These are phyloP conservation scores for Paralagenidium karlingii DNA, from an alignment of 352 stramenopile genomes.

Conservation along the genomic window DNA sequence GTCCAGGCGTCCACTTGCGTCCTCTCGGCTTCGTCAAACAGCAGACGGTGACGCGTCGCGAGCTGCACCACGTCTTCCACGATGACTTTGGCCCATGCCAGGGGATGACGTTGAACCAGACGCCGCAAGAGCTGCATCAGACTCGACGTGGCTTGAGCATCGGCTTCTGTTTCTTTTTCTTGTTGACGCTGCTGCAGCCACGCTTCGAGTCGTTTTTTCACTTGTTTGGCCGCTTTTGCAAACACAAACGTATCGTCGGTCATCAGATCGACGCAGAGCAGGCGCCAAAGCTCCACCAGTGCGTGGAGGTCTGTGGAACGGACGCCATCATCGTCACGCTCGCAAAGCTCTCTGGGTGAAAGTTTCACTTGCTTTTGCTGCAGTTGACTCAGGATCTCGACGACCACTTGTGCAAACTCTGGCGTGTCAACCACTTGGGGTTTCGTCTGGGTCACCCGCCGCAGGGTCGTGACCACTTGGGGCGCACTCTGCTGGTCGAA, in stretches of 20 bases:
- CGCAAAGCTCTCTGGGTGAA: no score
- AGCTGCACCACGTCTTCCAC: conserved; percentile 42
- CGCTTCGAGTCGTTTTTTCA: conserved; percentile 34
- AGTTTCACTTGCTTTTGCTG: no score
- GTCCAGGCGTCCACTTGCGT: conserved; percentile 57
- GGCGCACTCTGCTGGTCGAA: no score
- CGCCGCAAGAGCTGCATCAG: conserved; percentile 57
- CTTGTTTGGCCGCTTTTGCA: conserved; percentile 43
- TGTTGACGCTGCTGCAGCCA: conserved; percentile 1
- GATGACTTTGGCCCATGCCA: conserved; percentile 42
- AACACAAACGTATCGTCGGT: conserved; percentile 79
- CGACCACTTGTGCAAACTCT: no score
- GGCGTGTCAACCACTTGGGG: no score
- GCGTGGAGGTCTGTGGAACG: no score
- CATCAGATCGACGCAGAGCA: conserved; percentile 51
- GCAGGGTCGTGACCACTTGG: no score
- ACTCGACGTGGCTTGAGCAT: not conserved
- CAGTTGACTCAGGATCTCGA: no score
- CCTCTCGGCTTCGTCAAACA: conserved; percentile 31
- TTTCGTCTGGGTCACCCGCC: no score
- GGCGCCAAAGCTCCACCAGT: no score
- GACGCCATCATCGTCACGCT: no score
- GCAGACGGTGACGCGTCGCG: conserved; percentile 33
- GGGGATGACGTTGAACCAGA: conserved; percentile 29
- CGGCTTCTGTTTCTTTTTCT: conserved; percentile 3